phyloP scores from a whole-genome alignment of 257 asterid species.

The Gynochthodes officinalis region DNA sequence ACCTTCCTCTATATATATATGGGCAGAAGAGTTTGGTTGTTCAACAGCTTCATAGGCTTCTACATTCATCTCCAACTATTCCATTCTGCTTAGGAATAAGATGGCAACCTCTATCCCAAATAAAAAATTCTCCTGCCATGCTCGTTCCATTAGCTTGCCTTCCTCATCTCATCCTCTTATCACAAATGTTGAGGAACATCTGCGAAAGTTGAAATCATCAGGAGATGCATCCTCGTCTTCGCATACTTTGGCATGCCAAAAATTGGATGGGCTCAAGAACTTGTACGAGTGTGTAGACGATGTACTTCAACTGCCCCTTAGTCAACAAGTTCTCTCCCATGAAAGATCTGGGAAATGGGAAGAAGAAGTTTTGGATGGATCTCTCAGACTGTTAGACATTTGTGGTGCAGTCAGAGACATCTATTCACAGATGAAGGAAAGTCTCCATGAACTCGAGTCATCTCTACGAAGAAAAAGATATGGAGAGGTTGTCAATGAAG shows the following conservation, averaged over 20 bases:
- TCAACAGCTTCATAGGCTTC: conserved; percentile 7
- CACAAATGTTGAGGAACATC: conserved; percentile 15
- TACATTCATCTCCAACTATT: neutral
- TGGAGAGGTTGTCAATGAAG: conserved; percentile 4
- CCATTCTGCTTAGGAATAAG: conserved; percentile 10
- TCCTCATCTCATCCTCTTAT: conserved; percentile 37
- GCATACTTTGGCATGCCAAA: conserved; percentile 21
- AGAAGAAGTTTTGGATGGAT: conserved; percentile 30
- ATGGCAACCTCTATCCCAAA: conserved; percentile 21
- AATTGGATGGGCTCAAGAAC: conserved; percentile 34
- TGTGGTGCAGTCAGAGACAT: conserved; percentile 26
- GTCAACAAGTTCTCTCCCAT: conserved; percentile 26
- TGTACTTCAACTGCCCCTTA: conserved; percentile 33
- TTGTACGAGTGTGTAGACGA: conserved; percentile 32
- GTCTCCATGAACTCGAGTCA: conserved; percentile 33
- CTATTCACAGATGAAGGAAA: conserved; percentile 27
- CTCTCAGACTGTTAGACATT: conserved; percentile 30
- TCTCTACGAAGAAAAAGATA: conserved; percentile 30
- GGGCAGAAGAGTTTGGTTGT: neutral
- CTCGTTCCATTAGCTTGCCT: conserved; percentile 41
- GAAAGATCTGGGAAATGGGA: conserved; percentile 10
- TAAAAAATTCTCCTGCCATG: conserved; percentile 20
- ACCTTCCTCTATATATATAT: conserved; percentile 11
- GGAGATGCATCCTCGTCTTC: conserved; percentile 20
- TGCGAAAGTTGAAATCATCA: conserved; percentile 31